Evolutionary conservation across 805 yeast species (phyloP), one percentile per base, ranked within the genome.

Genomic region (Candida stauntonica): DNA sequence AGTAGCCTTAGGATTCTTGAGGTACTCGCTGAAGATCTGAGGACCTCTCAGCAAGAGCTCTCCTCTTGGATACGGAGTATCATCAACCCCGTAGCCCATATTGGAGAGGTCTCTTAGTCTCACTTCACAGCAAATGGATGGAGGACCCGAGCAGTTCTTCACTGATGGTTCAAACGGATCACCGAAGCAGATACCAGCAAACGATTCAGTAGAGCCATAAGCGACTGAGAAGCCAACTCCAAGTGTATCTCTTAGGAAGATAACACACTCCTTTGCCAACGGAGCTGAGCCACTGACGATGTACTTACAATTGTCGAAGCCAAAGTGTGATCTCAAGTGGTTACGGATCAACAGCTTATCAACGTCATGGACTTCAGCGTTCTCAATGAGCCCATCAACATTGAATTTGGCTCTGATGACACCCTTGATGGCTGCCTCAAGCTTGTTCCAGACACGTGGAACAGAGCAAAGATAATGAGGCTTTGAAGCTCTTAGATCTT

Each of bases 171-270:
- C 86, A 45, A 65, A 60, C 28, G 73, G 67, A 41, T 66, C 66
- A 29, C 67, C 57, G 15, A 51, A 51, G 60, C 53, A 63, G 30
- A 72, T 47, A 7, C 85, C 86, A 3, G 83, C 82, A 63, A 76
- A 75, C 3, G 80, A 66, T 60, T 82, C 91, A 1, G 88, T 81
- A 32, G 76, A 64, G 2, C 89, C 89, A 59, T 81, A 83, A 7
- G 86, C 89, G 29, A 50, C 47, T 54, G 78, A 47, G 32, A 73
- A 49, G 13, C 71, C 64, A 29, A 72, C 54, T 40, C 73, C 75
- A 26, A 83, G 64, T 0, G 76, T 63, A 11, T 77, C 76, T 51
- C 73, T 73, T 46, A 83, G 58, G 55, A 79, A 82, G 45, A 65
- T 64, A 30, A 81, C 64, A 0, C 86, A 77, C 31, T 72, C 78